phyloP scores from a whole-genome alignment of 345 rosid species.

The Linum usitatissimum region DNA sequence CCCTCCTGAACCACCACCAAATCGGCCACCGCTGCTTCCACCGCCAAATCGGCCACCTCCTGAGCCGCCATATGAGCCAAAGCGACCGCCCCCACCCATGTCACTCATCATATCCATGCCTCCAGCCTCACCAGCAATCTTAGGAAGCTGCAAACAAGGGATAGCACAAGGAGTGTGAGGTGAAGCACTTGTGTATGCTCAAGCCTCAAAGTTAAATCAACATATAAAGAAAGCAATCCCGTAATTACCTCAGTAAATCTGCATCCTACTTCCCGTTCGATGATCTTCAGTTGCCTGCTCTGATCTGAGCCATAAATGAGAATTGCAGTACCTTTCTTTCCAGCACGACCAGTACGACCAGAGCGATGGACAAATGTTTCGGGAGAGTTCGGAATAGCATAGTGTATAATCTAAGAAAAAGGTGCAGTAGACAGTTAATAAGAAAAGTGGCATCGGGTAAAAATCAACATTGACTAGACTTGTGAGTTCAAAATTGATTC shows the following conservation, averaged over 20 bases:
- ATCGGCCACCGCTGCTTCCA: conserved; percentile 34
- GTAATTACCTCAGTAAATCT: conserved; percentile 59
- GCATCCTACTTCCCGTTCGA: conserved; percentile 93
- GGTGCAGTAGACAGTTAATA: neutral
- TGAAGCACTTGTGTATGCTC: neutral
- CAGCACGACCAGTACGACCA: conserved; percentile 99
- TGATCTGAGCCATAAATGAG: conserved; percentile 67
- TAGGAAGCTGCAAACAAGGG: conserved; percentile 48
- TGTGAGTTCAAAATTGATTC: neutral
- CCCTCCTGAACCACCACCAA: conserved; percentile 17
- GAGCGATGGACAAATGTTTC: conserved; percentile 98
- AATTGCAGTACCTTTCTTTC: conserved; percentile 90
- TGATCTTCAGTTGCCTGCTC: conserved; percentile 43
- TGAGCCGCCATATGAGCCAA: conserved; percentile 33
- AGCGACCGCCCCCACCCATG: conserved; percentile 27
- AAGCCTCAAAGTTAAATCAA: neutral
- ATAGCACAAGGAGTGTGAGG: neutral
- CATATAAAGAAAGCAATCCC: neutral
- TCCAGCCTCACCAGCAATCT: conserved; percentile 44
- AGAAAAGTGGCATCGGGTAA: neutral
- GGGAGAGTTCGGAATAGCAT: conserved; percentile 75
- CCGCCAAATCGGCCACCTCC: conserved; percentile 40
- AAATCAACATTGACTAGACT: neutral
- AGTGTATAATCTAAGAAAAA: conserved; percentile 57
- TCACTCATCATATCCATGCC: conserved; percentile 27